These are phyloP conservation scores for Daphne laureola DNA, from an alignment of 441 rosid species.

Conservation along the genomic window DNA sequence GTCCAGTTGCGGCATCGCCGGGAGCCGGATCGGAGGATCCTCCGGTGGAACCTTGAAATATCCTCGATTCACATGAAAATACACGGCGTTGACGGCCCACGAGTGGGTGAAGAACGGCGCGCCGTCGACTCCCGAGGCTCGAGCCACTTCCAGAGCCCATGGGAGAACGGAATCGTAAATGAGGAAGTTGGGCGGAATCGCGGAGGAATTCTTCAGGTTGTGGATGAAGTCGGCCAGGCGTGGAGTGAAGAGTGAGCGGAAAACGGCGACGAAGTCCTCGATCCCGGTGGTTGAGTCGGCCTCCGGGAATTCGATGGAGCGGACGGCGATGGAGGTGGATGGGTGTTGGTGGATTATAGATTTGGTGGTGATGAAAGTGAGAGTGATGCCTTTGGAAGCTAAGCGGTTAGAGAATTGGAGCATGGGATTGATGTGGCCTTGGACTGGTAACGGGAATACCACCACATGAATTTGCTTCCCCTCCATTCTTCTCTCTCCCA, in stretches of 20 bases:
- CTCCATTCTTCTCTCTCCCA: constrained; percentile 8
- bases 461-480: constrained; percentile 14
- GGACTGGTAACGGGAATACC: constrained; percentile 16
- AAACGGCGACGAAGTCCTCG: constrained; percentile 3
- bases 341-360: constrained; percentile 3
- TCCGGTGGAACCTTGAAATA: constrained; percentile 13
- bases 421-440: constrained; percentile 13
- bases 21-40: neutral
- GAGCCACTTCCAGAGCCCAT: constrained; percentile 29
- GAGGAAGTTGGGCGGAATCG: constrained; percentile 17
- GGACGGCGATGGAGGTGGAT: constrained; percentile 12
- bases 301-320: constrained; percentile 14
- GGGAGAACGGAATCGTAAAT: constrained; percentile 25
- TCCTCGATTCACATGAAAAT: constrained; percentile 17
- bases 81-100: constrained; percentile 21
- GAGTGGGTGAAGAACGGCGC: constrained; percentile 32
- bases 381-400: constrained; percentile 13
- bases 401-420: constrained; percentile 11
- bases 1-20: constrained; percentile 13
- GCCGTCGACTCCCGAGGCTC: constrained; percentile 13
- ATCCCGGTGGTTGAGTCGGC: constrained; percentile 8
- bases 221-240: constrained; percentile 18
- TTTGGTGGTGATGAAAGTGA: constrained; percentile 21
- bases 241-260: constrained; percentile 6
- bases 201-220: neutral